Conservation (phyloP, 768 basidiomycete genomes). For the Glaciozyma martinii region DNA sequence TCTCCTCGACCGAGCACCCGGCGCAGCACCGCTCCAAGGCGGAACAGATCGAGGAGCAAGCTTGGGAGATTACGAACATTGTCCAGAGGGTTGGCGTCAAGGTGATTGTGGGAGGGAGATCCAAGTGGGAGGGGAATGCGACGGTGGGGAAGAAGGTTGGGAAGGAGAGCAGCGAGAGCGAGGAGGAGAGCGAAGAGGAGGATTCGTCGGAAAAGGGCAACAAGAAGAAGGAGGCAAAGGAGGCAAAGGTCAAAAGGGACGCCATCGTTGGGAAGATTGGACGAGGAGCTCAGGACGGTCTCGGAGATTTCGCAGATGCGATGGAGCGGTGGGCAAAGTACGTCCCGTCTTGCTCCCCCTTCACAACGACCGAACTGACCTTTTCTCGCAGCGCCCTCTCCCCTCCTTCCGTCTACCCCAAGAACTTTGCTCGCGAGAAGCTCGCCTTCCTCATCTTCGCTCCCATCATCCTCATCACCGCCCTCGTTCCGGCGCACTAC, state of each 20-base stretch:
- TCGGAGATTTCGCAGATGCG: conserved; percentile 40
- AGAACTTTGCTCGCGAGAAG: conserved; percentile 39
- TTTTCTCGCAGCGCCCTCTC: conserved; percentile 37
- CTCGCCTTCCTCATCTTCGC: conserved; percentile 39
- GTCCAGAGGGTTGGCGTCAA: conserved; percentile 31
- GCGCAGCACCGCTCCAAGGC: conserved; percentile 40
- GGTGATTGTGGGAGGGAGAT: conserved; percentile 34
- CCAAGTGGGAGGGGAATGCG: conserved; percentile 39
- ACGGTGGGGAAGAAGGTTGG: conserved; percentile 31
- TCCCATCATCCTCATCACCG: conserved; percentile 34
- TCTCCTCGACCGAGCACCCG: conserved; percentile 39
- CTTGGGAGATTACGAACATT: conserved; percentile 40
- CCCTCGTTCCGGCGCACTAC: conserved; percentile 35
- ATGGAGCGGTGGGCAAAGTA: conserved; percentile 40
- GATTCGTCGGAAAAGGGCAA: conserved; percentile 27
- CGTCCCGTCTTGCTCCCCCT: conserved; percentile 8
- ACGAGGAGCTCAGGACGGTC: conserved; percentile 38
- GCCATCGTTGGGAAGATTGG: conserved; percentile 40
- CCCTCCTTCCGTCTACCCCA: conserved; percentile 40
- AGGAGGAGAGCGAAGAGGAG: conserved; percentile 12
- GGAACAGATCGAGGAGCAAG: conserved; percentile 43
- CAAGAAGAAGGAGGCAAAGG: conserved; percentile 23
- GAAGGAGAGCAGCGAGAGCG: conserved; percentile 37
- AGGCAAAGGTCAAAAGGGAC: conserved; percentile 40
- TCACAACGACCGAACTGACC: background rate